phyloP scores from a whole-genome alignment of 2,329 filamentous ascomycete genomes.

The Cordyceps cateniannulata region DNA sequence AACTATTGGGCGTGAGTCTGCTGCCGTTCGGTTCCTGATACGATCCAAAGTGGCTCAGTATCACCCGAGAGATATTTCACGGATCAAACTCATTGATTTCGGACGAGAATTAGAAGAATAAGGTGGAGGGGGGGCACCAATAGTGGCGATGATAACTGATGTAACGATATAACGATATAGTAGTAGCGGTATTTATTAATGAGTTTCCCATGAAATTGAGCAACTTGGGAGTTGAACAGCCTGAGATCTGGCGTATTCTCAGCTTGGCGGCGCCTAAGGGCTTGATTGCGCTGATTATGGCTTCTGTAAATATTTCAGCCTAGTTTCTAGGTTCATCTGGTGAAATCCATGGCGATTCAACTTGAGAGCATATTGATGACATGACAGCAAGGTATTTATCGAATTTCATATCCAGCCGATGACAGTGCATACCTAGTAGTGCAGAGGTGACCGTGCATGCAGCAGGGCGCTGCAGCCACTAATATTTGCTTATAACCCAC shows the following conservation, averaged over 20 bases:
- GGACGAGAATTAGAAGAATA: conserved; percentile 54
- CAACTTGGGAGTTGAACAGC: too few species aligned
- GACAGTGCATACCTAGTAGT: conserved; percentile 5
- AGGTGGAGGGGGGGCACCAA: conserved; percentile 8
- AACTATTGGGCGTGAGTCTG: conserved; percentile 51
- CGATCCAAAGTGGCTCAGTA: conserved; percentile 61
- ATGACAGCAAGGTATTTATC: neutral
- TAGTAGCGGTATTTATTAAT: neutral
- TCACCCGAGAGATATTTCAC: conserved; percentile 56
- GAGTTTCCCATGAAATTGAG: neutral
- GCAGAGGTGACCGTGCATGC: neutral
- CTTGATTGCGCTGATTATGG: too few species aligned
- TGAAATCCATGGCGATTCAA: neutral
- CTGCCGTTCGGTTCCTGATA: conserved; percentile 57
- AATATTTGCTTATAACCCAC: neutral
- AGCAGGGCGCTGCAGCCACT: neutral
- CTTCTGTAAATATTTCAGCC: too few species aligned
- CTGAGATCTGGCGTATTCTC: too few species aligned
- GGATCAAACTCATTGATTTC: conserved; percentile 56
- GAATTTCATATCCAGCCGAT: neutral
- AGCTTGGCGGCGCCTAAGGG: too few species aligned
- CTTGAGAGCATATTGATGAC: neutral
- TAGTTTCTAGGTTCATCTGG: too few species aligned
- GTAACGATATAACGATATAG: neutral
- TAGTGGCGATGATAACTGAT: neutral